Evolutionary conservation across 805 yeast species (phyloP).

Genomic region (Yamadazyma akitaensis): DNA sequence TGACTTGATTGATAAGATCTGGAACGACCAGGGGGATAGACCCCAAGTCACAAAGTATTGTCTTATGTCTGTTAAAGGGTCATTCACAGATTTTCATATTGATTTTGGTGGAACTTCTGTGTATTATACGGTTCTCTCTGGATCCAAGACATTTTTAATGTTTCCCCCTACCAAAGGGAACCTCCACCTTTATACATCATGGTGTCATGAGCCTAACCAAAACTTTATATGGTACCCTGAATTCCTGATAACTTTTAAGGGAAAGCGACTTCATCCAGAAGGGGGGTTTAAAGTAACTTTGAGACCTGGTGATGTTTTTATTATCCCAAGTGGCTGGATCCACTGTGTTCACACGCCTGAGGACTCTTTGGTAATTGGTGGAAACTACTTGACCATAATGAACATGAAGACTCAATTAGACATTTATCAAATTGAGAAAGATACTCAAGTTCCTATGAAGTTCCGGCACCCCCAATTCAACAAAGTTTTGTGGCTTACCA

Average conservation of each 20-base stretch:
- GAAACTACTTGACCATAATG: constrained; percentile 71
- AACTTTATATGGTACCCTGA: constrained; percentile 64
- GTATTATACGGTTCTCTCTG: constrained; percentile 77
- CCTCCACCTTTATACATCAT: constrained; percentile 56
- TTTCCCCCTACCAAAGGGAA: constrained; percentile 72
- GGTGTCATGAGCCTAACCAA: constrained; percentile 71
- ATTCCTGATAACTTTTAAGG: constrained; percentile 29
- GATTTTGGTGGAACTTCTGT: constrained; percentile 94
- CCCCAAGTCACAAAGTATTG: constrained; percentile 75
- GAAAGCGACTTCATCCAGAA: constrained; percentile 25
- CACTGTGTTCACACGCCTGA: constrained; percentile 83
- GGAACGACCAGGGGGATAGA: constrained; percentile 42
- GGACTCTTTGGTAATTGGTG: constrained; percentile 83
- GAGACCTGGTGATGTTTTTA: constrained; percentile 64
- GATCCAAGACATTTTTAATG: constrained; percentile 70
- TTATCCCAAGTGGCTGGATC: constrained; percentile 92
- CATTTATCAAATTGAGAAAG: constrained; percentile 59
- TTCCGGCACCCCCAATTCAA: constrained; percentile 79
- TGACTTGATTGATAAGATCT: constrained; percentile 68
- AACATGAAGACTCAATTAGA: constrained; percentile 62
- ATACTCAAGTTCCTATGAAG: constrained; percentile 68
- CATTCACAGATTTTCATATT: constrained; percentile 86
- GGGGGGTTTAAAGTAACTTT: constrained; percentile 54
- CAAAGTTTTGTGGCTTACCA: constrained; percentile 66
- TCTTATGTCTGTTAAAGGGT: constrained; percentile 75